Base-by-base conservation (phyloP, 208 protist genomes). In the Entamoeba dispar region DNA sequence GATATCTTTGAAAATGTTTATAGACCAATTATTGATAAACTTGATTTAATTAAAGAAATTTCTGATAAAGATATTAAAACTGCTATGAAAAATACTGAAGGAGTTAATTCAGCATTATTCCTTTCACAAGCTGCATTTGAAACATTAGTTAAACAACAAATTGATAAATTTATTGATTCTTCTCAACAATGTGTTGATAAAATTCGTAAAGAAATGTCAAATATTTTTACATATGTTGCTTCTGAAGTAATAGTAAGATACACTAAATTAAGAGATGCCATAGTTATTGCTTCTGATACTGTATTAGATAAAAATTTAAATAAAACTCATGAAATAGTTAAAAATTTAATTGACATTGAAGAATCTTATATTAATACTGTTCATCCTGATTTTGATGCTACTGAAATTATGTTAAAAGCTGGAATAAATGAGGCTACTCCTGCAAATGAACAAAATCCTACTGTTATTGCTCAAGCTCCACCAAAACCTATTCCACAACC, bases 291-390 rank as follows among this genome's bases (percentile, higher is more conserved):
- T n/a, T 12, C 92, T 4, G 22, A 4, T 31, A 27, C 0, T 49
- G 4, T 91, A 3, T 31, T 93, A 34, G 4, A 69, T 51, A 31
- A 93, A 4, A 31, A 52, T n/a, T 14, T 90, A 15, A 50, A 4
- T 10, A 49, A 52, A 27, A 93, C 92, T 3, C 43, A 91, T 6
- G 27, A 90, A 93, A 91, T 93, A 52, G 77, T 93, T 91, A 10
- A 77, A 73, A 31, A 93, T 38, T 38, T 93, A 3, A 93, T 93
- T 91, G 55, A 47, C 8, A 93, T 93, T 77, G 95, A 96, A 90
- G 90, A 95, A 6, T n/a, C 94, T 31, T 96, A 96, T 49, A 94
- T 96, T 38, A 96, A 96, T 38, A 96, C 95, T 7, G 93, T 93
- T 49, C 95, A 96, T 90, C 95, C 95, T 6, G 95, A 96, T 91